Percentiles rank a stretch among this genome's conserved stretches.
These are phyloP conservation scores for Cymodocea nodosa DNA, from an alignment of 116 monocot genomes.

Conservation along the genomic window DNA sequence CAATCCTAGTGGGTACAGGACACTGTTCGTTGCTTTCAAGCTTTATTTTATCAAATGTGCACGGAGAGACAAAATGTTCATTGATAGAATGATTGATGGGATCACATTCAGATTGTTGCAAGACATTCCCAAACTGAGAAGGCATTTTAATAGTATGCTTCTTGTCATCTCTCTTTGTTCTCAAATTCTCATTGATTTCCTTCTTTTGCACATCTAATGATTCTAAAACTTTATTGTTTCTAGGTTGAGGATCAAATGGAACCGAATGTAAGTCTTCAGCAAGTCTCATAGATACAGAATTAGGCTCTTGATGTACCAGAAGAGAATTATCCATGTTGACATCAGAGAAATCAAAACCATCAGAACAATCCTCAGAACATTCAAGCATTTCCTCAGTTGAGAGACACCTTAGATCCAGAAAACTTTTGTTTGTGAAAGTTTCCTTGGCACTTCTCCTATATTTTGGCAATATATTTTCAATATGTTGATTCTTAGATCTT, in stretches of 20 bases:
- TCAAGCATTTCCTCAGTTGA: slow-evolving; percentile 27
- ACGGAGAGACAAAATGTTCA: slow-evolving; percentile 18
- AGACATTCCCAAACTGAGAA: background rate
- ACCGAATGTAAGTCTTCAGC: slow-evolving; percentile 8
- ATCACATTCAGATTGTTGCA: background rate
- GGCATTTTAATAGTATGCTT: background rate
- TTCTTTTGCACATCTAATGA: slow-evolving; percentile 16
- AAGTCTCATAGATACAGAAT: slow-evolving; percentile 34
- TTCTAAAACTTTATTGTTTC: slow-evolving; percentile 36
- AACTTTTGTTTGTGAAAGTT: slow-evolving; percentile 18
- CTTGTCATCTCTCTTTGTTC: background rate
- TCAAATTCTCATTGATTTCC: slow-evolving; percentile 8
- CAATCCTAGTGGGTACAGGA: slow-evolving; percentile 30
- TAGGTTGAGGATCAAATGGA: slow-evolving; percentile 3
- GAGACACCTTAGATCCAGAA: slow-evolving; percentile 29
- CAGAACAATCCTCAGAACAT: slow-evolving; percentile 17
- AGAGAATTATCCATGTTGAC: slow-evolving; percentile 26
- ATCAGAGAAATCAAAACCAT: slow-evolving; percentile 27
- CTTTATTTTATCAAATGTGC: slow-evolving; percentile 10
- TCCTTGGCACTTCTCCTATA: slow-evolving; percentile 13
- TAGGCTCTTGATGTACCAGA: slow-evolving; percentile 39
- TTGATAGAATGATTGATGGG: background rate
- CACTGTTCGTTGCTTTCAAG: slow-evolving; percentile 8
- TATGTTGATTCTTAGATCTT: slow-evolving; percentile 10
- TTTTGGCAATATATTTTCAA: slow-evolving; percentile 7